phyloP scores from a whole-genome alignment of 805 yeast species.

The Hanseniaspora hatyaiensis region DNA sequence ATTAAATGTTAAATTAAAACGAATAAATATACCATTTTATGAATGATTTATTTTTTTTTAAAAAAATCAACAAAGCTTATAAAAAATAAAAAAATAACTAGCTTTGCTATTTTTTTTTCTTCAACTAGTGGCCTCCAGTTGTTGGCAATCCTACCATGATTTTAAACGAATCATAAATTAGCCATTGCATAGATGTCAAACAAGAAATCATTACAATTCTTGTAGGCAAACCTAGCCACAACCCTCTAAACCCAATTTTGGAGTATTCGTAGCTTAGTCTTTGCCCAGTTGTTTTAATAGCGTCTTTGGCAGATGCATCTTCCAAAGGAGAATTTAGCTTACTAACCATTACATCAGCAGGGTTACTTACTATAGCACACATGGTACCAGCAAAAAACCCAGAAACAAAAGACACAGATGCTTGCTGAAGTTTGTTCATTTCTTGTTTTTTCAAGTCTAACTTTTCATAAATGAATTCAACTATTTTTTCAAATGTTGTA shows the following conservation, averaged over 20 bases:
- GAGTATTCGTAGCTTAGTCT: constrained; percentile 66
- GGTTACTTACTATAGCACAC: constrained; percentile 93
- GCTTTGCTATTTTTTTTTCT: too few species aligned
- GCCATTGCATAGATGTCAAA: constrained; percentile 93
- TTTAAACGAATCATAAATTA: constrained; percentile 90
- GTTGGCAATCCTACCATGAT: constrained; percentile 92
- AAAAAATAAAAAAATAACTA: background rate
- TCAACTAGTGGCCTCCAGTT: constrained; percentile 51
- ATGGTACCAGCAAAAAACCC: constrained; percentile 96
- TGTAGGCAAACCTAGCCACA: constrained; percentile 91
- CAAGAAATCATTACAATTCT: constrained; percentile 97
- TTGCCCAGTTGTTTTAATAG: constrained; percentile 51
- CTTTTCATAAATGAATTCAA: constrained; percentile 59
- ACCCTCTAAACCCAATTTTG: constrained; percentile 76
- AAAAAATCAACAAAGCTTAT: background rate
- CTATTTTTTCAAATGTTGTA: constrained; percentile 87
- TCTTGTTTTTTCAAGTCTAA: constrained; percentile 64
- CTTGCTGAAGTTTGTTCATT: constrained; percentile 65
- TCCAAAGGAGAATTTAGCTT: constrained; percentile 52
- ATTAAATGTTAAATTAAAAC: too few species aligned
- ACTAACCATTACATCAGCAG: constrained; percentile 98
- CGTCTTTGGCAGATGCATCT: constrained; percentile 37
- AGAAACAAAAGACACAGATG: constrained; percentile 88
- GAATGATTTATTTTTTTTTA: too few species aligned
- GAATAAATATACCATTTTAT: background rate